Evolutionary conservation across 2,329 filamentous ascomycete species (phyloP).

Genomic region (Periconia macrospinosa): DNA sequence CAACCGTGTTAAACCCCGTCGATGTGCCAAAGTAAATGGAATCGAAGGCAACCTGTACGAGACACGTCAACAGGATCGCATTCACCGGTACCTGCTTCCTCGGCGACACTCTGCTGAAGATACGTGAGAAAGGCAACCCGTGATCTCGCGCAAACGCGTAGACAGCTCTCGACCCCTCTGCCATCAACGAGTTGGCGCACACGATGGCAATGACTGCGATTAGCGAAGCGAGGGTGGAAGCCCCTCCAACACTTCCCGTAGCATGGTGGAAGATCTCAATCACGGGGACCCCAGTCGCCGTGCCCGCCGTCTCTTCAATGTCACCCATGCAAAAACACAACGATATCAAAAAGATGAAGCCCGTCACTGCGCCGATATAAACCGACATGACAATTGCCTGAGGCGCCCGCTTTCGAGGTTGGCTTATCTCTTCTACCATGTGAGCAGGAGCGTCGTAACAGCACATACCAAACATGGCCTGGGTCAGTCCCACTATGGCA

Average conservation of each 20-base stretch:
- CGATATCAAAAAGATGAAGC: constrained; percentile 44
- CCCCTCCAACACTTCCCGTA: constrained; percentile 48
- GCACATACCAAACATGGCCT: constrained; percentile 59
- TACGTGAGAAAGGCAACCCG: constrained; percentile 55
- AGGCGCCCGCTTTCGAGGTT: constrained; percentile 55
- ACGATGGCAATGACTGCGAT: constrained; percentile 54
- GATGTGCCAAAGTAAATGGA: constrained; percentile 59
- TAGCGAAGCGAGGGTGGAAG: constrained; percentile 50
- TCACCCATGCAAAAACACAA: constrained; percentile 46
- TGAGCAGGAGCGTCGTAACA: constrained; percentile 53
- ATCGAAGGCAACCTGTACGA: constrained; percentile 57
- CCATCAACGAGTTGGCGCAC: constrained; percentile 50
- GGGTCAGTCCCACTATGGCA: constrained; percentile 57
- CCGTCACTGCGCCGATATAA: constrained; percentile 44
- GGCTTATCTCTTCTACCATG: constrained; percentile 60
- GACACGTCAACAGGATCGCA: constrained; percentile 51
- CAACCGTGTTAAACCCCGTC: constrained; percentile 59
- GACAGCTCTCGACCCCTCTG: constrained; percentile 51
- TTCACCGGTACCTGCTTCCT: constrained; percentile 54
- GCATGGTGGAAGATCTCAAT: constrained; percentile 58
- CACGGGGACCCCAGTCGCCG: constrained; percentile 54
- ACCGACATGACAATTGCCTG: constrained; percentile 45
- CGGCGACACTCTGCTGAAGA: constrained; percentile 51
- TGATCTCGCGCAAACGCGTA: constrained; percentile 56
- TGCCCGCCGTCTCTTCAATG: constrained; percentile 49